phyloP scores from a whole-genome alignment of 805 yeast genomes.

The Candida manassasensis region DNA sequence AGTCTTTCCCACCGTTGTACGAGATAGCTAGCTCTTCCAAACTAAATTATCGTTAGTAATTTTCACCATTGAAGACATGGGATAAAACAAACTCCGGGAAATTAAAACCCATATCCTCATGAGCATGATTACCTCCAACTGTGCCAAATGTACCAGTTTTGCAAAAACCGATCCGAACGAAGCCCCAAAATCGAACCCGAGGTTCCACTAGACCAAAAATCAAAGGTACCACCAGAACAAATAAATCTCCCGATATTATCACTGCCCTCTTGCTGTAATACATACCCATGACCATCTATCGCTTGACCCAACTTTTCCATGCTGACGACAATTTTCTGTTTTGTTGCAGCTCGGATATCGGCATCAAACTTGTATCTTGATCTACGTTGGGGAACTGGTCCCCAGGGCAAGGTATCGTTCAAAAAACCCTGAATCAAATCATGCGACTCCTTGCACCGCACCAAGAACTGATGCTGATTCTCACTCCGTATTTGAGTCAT shows the following conservation, averaged over 20 bases:
- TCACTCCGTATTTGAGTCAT: conserved; percentile 6
- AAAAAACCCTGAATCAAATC: conserved; percentile 27
- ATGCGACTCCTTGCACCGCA: conserved; percentile 29
- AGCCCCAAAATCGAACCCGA: too few species aligned
- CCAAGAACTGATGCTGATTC: conserved; percentile 10
- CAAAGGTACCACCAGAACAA: too few species aligned
- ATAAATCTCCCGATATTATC: too few species aligned
- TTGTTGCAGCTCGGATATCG: conserved; percentile 20
- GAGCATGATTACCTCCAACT: too few species aligned
- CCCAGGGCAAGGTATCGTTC: conserved; percentile 25
- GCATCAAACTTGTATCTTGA: conserved; percentile 18
- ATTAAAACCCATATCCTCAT: too few species aligned
- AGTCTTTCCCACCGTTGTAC: conserved; percentile 96
- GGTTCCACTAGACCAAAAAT: too few species aligned
- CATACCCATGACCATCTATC: conserved; percentile 30
- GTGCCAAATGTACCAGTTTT: too few species aligned
- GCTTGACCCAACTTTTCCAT: conserved; percentile 24
- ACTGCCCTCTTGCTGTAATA: conserved; percentile 6
- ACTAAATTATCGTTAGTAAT: conserved; percentile 15
- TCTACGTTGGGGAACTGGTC: conserved; percentile 14
- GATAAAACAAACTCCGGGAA: too few species aligned
- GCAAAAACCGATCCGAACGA: too few species aligned
- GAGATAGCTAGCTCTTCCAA: conserved; percentile 66
- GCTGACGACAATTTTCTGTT: conserved; percentile 23
- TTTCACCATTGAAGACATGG: too few species aligned